These are phyloP conservation scores for Rhizoctonia solani DNA, from an alignment of 1,284 basidiomycete species.

Conservation along the genomic window DNA sequence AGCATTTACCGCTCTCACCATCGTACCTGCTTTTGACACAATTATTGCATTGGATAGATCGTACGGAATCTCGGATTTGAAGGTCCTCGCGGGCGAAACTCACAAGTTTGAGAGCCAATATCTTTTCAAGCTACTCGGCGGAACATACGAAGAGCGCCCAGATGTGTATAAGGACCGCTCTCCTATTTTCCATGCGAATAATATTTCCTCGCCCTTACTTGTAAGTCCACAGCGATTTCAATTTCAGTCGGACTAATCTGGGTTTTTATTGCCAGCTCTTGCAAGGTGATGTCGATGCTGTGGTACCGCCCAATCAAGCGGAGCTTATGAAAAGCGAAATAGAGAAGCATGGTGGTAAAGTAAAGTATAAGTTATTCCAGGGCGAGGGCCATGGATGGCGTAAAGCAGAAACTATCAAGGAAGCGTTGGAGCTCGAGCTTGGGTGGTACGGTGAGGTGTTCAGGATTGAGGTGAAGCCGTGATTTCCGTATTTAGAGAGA, in stretches of 20 bases:
- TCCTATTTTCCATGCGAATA: conserved; percentile 56
- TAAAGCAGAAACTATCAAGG: conserved; percentile 51
- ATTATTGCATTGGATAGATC: conserved; percentile 26
- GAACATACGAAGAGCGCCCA: conserved; percentile 52
- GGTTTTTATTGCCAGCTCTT: conserved; percentile 49
- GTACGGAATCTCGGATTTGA: conserved; percentile 62
- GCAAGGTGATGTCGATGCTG: conserved; percentile 59
- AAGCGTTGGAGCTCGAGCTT: conserved; percentile 53
- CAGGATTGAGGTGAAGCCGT: conserved; percentile 26
- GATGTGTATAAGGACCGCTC: conserved; percentile 56
- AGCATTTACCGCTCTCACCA: background rate
- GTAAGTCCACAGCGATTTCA: conserved; percentile 44
- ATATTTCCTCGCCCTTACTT: conserved; percentile 57
- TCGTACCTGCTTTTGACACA: too few relatives aligned
- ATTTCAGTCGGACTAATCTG: background rate
- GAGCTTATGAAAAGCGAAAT: conserved; percentile 54
- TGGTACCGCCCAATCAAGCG: conserved; percentile 62
- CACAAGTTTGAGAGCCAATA: conserved; percentile 72
- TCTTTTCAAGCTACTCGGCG: conserved; percentile 59
- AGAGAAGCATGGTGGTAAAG: conserved; percentile 50
- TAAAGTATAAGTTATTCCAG: conserved; percentile 56
- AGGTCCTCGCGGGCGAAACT: conserved; percentile 54
- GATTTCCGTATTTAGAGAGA: background rate
- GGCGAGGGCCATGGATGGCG: conserved; percentile 64
- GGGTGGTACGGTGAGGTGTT: conserved; percentile 50